phyloP scores from a whole-genome alignment of 1,284 basidiomycete species.

The Phellopilus nigrolimitatus region DNA sequence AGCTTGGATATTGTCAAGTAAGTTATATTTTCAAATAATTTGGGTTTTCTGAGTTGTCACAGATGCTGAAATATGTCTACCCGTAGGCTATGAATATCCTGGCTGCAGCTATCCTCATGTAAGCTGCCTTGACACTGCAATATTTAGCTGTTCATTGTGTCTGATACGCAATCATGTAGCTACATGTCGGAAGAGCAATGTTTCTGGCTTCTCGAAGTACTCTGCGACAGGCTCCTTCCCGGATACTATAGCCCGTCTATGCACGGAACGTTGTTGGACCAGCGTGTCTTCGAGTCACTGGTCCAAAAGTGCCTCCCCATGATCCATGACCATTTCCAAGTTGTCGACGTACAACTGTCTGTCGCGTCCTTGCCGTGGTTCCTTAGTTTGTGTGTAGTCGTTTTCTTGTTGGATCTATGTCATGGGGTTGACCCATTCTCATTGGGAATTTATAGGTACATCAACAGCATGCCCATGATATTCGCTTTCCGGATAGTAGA shows the following conservation, averaged over 20 bases:
- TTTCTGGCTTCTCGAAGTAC: conserved; percentile 94
- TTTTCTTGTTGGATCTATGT: background rate
- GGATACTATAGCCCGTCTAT: conserved; percentile 99
- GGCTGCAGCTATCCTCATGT: conserved; percentile 88
- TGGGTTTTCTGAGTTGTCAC: background rate
- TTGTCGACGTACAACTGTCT: conserved; percentile 93
- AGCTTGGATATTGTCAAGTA: conserved; percentile 83
- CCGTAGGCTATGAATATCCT: conserved; percentile 91
- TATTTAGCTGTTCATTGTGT: background rate
- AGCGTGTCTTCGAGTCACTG: conserved; percentile 97
- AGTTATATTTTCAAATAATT: background rate
- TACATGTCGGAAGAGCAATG: conserved; percentile 99
- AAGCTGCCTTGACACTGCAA: conserved; percentile 26
- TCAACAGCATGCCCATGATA: conserved; percentile 99
- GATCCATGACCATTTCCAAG: conserved; percentile 90
- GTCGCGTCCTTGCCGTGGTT: conserved; percentile 99
- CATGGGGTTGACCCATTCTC: no score
- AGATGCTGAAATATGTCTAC: conserved; percentile 23
- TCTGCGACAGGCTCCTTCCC: conserved; percentile 92
- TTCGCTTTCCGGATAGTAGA: conserved; percentile 99
- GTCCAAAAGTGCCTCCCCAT: conserved; percentile 87
- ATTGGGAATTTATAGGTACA: conserved; percentile 60
- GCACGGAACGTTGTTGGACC: conserved; percentile 97
- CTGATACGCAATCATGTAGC: conserved; percentile 38
- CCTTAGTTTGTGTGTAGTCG: conserved; percentile 72